Evolutionary conservation across 1,139 yeast species (phyloP), one percentile per base, ranked within the genome.

Genomic region (Candida tropicalis): DNA sequence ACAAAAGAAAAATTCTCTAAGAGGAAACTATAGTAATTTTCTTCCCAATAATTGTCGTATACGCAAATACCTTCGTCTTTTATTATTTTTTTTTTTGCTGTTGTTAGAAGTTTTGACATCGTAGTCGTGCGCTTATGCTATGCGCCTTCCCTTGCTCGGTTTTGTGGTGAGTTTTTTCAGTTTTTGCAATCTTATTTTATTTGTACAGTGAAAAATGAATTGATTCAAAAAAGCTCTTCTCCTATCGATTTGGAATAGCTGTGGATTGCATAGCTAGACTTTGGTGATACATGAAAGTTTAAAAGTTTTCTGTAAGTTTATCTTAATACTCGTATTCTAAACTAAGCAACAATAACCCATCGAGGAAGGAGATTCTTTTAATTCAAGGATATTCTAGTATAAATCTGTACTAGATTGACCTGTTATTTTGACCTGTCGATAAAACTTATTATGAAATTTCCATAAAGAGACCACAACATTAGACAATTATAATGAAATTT

Each of bases 341-440:
- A 13, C 11, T 29, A 29, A 29, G 34, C 3, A 29, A 29, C 22
- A 29, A 29, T 29, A 29, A 29, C 22, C 22, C 5, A 10, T n/a
- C 16, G 5, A 11, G 1, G 7, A 29, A 13, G 4, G 4, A 16
- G 8, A 9, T 2, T 16, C 12, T 2, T 18, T 29, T 22, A 29
- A 13, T 6, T 29, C 23, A 29, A 16, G 23, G 34, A 16, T 29
- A 29, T 29, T 29, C 20, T 29, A 29, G 34, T 29, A 29, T 29
- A 29, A 29, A 29, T 10, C 22, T 16, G 7, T 16, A 16, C 4
- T 16, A n/a, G 12, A 11, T 13, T 15, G n/a, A 16, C 34, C 23
- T 6, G 4, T 6, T 2, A 20, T 6, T 6, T 20, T 20, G 8
- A 20, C 8, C 23, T 20, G n/a, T n/a, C n/a, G n/a, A n/a, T n/a